Base-by-base conservation (phyloP, 108 stramenopile genomes). In the Fistulifera solaris region DNA sequence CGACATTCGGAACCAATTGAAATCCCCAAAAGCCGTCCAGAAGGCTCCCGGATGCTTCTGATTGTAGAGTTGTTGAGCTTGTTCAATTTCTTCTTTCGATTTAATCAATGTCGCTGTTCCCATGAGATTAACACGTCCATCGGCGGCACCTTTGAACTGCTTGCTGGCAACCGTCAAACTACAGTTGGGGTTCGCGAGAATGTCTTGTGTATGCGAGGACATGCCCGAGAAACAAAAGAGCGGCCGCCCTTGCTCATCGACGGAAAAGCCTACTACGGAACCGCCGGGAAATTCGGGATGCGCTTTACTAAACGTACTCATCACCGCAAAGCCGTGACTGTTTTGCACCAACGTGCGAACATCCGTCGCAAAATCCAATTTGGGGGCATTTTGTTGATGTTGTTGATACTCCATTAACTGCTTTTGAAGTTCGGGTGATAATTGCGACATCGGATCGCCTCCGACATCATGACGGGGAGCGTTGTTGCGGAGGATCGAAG, bases 21-120 rank as follows among this genome's bases (percentile, higher is more conserved):
- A 95, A 58, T 97, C 96, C 8, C 94, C 96, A 56, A 97, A 97
- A 40, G 94, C 66, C 1, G 90, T 65, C 81, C 96, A 98, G 63
- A 93, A 96, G 0, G 92, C 88, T 2, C 81, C 85, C 1, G 94
- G 93, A 61, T 98, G 96, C 62, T 93, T 95, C 8, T 68, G 55
- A 43, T 89, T 55, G 71, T 96, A 97, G 7, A 72, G 52, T 45
- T 80, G 80, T 46, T 85, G 81, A 24, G 75, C 65, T 16, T 74
- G 66, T 3, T 73, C 84, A 28, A 70, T 62, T 51, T 81, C 81
- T 44, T 72, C 76, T 3, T 46, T 2, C 21, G 59, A 64, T 19
- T 63, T 58, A 38, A 94, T 65, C 17, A 81, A 75, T 3, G 59
- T 45, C 6, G 80, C 68, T 5, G 73, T 80, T 15, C 96, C 96